A percentile compares a stretch with the other conserved stretches of the same genome.
Evolutionary conservation across 2,329 filamentous ascomycete species (phyloP).

Genomic region (Diaporthe helianthi): DNA sequence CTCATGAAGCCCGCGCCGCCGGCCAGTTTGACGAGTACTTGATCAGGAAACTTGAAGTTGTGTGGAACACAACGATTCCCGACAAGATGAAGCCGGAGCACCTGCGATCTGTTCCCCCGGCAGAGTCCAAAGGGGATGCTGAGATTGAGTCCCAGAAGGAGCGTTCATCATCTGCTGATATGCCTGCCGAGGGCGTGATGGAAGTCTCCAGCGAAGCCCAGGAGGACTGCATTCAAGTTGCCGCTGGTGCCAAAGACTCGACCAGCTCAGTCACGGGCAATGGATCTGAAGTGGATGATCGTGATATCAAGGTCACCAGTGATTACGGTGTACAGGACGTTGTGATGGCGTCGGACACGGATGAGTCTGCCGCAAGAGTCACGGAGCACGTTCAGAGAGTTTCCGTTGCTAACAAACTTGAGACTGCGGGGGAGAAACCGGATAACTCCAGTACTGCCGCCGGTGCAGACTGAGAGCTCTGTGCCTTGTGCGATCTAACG

Average conservation of each 20-base stretch:
- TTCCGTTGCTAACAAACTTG: not conserved
- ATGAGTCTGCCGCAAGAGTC: not conserved
- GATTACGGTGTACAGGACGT: not conserved
- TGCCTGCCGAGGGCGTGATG: not conserved
- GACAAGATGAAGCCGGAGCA: constrained; percentile 28
- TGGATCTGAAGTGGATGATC: not conserved
- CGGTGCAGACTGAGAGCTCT: not conserved
- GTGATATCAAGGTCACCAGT: not conserved
- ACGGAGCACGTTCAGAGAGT: not conserved
- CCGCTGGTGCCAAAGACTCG: not conserved
- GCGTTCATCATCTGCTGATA: not conserved
- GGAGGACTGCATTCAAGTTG: not conserved
- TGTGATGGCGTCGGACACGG: not conserved
- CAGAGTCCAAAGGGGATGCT: not conserved
- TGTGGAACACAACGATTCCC: constrained; percentile 49
- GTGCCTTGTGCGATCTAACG: not conserved
- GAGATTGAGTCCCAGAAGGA: not conserved
- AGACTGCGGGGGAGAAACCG: not conserved
- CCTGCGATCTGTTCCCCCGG: constrained; percentile 2
- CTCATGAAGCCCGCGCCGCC: constrained; percentile 54
- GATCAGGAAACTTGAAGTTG: constrained; percentile 51
- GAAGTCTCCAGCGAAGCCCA: not conserved
- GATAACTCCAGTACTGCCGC: not conserved
- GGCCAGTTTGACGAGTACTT: constrained; percentile 60
- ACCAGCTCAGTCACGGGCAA: not conserved